Evolutionary conservation across 805 yeast species (phyloP).

Genomic region (Saccharomycopsis oosterbeekiorum): DNA sequence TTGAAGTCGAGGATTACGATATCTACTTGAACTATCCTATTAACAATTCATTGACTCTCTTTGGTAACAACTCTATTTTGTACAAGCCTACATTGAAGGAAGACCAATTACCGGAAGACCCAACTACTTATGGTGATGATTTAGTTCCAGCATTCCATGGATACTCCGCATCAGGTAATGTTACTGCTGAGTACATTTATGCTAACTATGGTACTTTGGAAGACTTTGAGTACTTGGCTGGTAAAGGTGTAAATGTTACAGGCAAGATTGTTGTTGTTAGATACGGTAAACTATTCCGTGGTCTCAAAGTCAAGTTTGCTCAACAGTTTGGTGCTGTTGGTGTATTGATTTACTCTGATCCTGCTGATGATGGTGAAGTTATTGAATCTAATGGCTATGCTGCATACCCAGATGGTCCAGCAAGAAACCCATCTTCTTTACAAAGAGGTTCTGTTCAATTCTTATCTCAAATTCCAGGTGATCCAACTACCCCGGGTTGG

Average conservation of each 20-base stretch:
- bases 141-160: slow-evolving; percentile 67
- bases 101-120: slow-evolving; percentile 43
- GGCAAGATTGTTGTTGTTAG: slow-evolving; percentile 59
- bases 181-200: slow-evolving; percentile 53
- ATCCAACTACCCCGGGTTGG: slow-evolving; percentile 68
- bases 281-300: slow-evolving; percentile 60
- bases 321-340: slow-evolving; percentile 62
- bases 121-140: slow-evolving; percentile 32
- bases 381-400: slow-evolving; percentile 47
- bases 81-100: slow-evolving; percentile 46
- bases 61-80: slow-evolving; percentile 23
- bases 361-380: slow-evolving; percentile 47
- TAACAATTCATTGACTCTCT: slow-evolving; percentile 39
- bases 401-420: slow-evolving; percentile 68
- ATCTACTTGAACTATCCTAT: slow-evolving; percentile 57
- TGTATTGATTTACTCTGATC: slow-evolving; percentile 60
- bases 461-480: slow-evolving; percentile 56
- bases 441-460: slow-evolving; percentile 71
- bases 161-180: slow-evolving; percentile 67
- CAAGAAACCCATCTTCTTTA: slow-evolving; percentile 65
- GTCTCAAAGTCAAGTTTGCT: slow-evolving; percentile 68
- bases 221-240: slow-evolving; percentile 43
- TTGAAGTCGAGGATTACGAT: slow-evolving; percentile 47
- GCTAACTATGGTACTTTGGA: slow-evolving; percentile 59
- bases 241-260: slow-evolving; percentile 37